Percentiles rank a stretch among this genome's conserved stretches.
These are phyloP conservation scores for Hypoxylon trugodes DNA, from an alignment of 495 filamentous ascomycete genomes.

Conservation along the genomic window DNA sequence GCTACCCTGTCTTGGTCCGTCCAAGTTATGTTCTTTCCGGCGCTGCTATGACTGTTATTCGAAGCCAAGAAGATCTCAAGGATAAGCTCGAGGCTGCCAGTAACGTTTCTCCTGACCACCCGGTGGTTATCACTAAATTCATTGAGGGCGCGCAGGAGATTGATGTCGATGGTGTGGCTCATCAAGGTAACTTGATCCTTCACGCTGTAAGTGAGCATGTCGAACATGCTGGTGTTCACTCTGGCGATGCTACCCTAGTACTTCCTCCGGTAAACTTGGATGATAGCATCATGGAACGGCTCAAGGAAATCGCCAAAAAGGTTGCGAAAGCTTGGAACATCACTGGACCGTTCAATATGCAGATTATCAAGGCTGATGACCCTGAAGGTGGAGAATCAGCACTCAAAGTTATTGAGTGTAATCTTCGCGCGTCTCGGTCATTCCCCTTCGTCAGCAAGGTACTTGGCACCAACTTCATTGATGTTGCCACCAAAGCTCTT, in stretches of 20 bases:
- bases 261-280: slow-evolving; percentile 87
- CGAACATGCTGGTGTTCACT: slow-evolving; percentile 97
- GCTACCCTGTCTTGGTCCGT: slow-evolving; percentile 92
- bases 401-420: slow-evolving; percentile 98
- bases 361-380: slow-evolving; percentile 92
- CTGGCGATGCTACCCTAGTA: slow-evolving; percentile 94
- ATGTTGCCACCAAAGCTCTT: slow-evolving; percentile 92
- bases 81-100: slow-evolving; percentile 89
- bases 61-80: slow-evolving; percentile 87
- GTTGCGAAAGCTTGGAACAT: slow-evolving; percentile 97
- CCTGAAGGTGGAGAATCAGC: slow-evolving; percentile 72
- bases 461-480: slow-evolving; percentile 95
- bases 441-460: slow-evolving; percentile 99
- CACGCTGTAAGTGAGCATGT: slow-evolving; percentile 98
- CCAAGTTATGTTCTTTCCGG: slow-evolving; percentile 98
- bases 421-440: slow-evolving; percentile 94
- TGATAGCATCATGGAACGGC: slow-evolving; percentile 75
- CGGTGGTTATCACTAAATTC: slow-evolving; percentile 99
- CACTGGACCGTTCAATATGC: slow-evolving; percentile 99
- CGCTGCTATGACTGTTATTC: slow-evolving; percentile 99
- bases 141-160: slow-evolving; percentile 98
- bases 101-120: slow-evolving; percentile 94
- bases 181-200: slow-evolving; percentile 82
- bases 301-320: slow-evolving; percentile 95
- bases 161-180: slow-evolving; percentile 94